Base-by-base conservation (phyloP, 2,329 filamentous ascomycete genomes). In the Colletotrichum sublineola region DNA sequence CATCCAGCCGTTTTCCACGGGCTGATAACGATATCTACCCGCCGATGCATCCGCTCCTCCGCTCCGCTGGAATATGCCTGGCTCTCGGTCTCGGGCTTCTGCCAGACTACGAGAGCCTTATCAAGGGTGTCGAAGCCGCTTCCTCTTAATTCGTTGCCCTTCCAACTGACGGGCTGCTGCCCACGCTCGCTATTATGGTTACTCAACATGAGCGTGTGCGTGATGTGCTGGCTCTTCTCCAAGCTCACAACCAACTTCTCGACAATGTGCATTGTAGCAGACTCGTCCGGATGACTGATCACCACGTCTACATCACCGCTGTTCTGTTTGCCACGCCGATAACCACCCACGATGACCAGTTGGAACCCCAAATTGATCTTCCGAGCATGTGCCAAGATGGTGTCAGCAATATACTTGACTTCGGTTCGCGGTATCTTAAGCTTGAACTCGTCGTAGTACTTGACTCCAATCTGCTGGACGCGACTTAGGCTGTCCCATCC, bases 31-130 rank as follows among this genome's bases (percentile, higher is more conserved):
- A 98, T 97, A 79, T 98, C 96, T 1, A 98, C 95, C 57, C 96
- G 88, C 29, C 95, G 90, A 79, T 97, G 96, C 0, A 88, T 87
- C n/a, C 70, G 62, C 38, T 64, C 71, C 65, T 62, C 18, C 3
- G 20, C n/a, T n/a, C 57, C 33, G 33, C 12, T 18, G 8, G 24
- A 33, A n/a, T 61, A 56, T 20, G 67, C 50, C 6, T 44, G n/a
- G 2, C 73, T 44, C 18, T 60, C 61, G 1, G 76, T 73, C 5
- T 81, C 63, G 0, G 92, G 92, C 77, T 95, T 86, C 79, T 97
- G 94, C 96, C 96, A 98, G 0, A 98, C 94, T 0, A 98, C 93
- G 64, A 98, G 84, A 0, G 95, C 95, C 80, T 98, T 98, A 80
- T 98, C 95, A 1, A 98, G 86, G 0, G 91, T 94, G 79, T 98